Percentiles rank a stretch among this genome's conserved stretches.
Evolutionary conservation across 2,329 filamentous ascomycete genomes (phyloP).

Genomic region (Phyllosticta ampelicida): DNA sequence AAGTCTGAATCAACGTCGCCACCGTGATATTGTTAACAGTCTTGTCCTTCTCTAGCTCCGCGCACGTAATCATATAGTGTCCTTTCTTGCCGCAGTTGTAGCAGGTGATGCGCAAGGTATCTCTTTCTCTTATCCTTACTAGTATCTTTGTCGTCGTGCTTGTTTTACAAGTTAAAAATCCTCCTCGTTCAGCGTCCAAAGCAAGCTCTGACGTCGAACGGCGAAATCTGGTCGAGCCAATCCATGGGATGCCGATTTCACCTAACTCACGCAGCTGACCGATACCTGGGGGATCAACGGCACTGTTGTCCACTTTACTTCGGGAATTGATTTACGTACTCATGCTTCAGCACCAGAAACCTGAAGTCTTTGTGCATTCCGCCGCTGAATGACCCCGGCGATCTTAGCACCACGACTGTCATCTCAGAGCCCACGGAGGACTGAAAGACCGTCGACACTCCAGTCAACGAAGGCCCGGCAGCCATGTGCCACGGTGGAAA

Average conservation of each 20-base stretch:
- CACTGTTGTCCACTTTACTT: constrained; percentile 39
- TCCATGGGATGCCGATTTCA: constrained; percentile 41
- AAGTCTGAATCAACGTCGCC: too few species aligned
- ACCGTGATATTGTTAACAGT: too few species aligned
- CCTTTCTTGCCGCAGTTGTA: too few species aligned
- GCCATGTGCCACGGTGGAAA: constrained; percentile 44
- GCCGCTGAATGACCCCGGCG: constrained; percentile 29
- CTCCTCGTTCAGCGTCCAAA: not conserved
- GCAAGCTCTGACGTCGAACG: not conserved
- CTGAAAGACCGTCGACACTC: constrained; percentile 41
- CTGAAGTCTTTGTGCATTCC: constrained; percentile 35
- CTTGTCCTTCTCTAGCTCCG: too few species aligned
- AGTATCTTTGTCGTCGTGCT: too few species aligned
- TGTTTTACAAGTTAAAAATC: constrained; percentile 38
- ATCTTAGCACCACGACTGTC: constrained; percentile 36
- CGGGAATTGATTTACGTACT: constrained; percentile 46
- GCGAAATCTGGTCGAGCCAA: constrained; percentile 35
- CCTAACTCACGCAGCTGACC: constrained; percentile 39
- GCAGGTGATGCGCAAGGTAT: too few species aligned
- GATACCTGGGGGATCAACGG: constrained; percentile 45
- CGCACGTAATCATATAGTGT: too few species aligned
- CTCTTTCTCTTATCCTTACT: too few species aligned
- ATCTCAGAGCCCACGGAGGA: constrained; percentile 41
- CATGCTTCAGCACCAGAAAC: constrained; percentile 37
- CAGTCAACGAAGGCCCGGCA: constrained; percentile 46